Conservation (phyloP, 176 grass and related monocot genomes). For the Hordeum vulgare region DNA sequence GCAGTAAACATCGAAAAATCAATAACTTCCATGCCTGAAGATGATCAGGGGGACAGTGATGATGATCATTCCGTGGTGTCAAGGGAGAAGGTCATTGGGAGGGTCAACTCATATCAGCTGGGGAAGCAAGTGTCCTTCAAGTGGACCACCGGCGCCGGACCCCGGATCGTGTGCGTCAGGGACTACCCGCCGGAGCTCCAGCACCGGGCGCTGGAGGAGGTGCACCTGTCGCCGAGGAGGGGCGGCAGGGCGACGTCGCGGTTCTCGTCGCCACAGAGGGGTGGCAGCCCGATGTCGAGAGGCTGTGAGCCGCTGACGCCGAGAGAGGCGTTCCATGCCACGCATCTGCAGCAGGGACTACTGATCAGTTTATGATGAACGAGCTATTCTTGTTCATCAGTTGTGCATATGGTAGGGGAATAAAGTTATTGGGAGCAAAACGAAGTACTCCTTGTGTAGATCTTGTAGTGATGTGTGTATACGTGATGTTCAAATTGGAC, state of each 20-base stretch:
- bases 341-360: conserved; percentile 23
- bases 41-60: conserved; percentile 3
- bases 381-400: background rate
- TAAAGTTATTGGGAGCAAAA: background rate
- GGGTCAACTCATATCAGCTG: conserved; percentile 74
- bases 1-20: background rate
- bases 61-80: conserved; percentile 22
- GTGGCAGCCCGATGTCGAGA: conserved; percentile 32
- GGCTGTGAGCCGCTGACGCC: conserved; percentile 31
- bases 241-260: conserved; percentile 25
- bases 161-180: conserved; percentile 86
- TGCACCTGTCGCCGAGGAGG: conserved; percentile 62
- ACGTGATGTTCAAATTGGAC: conserved; percentile 2
- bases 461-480: conserved; percentile 22
- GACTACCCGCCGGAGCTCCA: conserved; percentile 90
- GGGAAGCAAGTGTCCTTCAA: conserved; percentile 80
- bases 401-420: conserved; percentile 15
- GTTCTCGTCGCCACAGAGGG: conserved; percentile 40
- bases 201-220: conserved; percentile 61
- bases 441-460: conserved; percentile 20
- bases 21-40: background rate
- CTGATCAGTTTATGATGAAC: conserved; percentile 12
- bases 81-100: conserved; percentile 54
- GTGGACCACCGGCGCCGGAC: conserved; percentile 89
- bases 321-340: conserved; percentile 30